Evolutionary conservation across 2,329 filamentous ascomycete species (phyloP), one percentile per base, ranked within the genome.

Genomic region (Penicillium polonicum): DNA sequence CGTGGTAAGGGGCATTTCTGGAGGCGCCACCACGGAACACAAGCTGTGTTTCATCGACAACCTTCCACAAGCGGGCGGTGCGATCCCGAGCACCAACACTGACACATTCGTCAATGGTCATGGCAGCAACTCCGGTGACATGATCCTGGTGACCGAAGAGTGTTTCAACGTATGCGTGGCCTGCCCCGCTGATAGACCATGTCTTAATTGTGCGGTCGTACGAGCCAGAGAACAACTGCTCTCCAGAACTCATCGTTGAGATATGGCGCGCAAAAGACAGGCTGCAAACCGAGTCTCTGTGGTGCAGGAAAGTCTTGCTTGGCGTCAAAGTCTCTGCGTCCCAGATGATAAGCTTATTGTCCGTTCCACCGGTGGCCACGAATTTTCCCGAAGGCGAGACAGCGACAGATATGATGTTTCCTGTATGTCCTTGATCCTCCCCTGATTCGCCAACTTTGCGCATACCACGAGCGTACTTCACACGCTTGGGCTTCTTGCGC

Each of bases 111-210:
- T 97, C 94, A 66, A 92, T 87, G 2, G 88, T 87, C 61, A 96
- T 82, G 23, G 91, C 88, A 62, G 90, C 89, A 54, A 99, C 85
- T 69, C 92, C 90, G 38, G 93, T 82, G 5, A 97, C 89, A 63
- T 90, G 84, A 72, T 97, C 93, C 72, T 97, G 93, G 76, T 99
- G 94, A 44, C 94, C 94, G 71, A 97, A 97, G 0, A 99, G 82
- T 0, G 93, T 97, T 75, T 99, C 94, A 31, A 97, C 85, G 70
- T 97, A 99, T 45, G 93, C 91, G 60, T 96, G 82, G 72, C 95
- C 92, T 66, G 96, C 89, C 5, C 73, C 68, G 36, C 76, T 78
- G 43, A 97, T 80, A 65, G 89, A 93, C 91, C 93, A 99, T 33
- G 95, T 89, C 76, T 97, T 97, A 71, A 99, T 88, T 3, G 93